A percentile compares a stretch with the other conserved stretches of the same genome.
Evolutionary conservation across 371 early-diverging fungal genomes (phyloP).

Genomic region (Rhizopus stolonifer): DNA sequence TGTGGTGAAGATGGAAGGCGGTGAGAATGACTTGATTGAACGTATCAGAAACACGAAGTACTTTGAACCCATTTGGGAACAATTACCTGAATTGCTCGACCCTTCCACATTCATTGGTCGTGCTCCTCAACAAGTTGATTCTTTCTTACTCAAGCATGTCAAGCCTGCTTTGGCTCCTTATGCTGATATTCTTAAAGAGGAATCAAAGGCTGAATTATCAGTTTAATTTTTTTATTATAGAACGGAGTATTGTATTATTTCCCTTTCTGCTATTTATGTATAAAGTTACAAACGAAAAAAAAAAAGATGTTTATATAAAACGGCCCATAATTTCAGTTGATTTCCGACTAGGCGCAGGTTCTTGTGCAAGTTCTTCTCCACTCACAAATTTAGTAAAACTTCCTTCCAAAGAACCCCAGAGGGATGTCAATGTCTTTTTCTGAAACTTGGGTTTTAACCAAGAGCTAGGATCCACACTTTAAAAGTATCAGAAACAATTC

Average conservation of each 20-base stretch:
- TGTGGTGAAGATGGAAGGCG: conserved; percentile 90
- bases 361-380: conserved; percentile 54
- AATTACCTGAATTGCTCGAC: conserved; percentile 81
- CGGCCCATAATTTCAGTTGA: conserved; percentile 50
- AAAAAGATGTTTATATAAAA: conserved; percentile 1
- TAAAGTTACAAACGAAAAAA: too few species aligned
- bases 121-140: conserved; percentile 92
- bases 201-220: conserved; percentile 59
- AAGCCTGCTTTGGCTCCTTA: conserved; percentile 84
- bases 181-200: conserved; percentile 50
- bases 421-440: conserved; percentile 62
- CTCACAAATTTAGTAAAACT: conserved; percentile 73
- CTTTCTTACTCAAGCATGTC: conserved; percentile 83
- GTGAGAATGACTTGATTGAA: conserved; percentile 94
- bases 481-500: conserved; percentile 1
- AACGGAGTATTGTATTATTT: background rate
- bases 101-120: conserved; percentile 93
- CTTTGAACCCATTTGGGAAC: conserved; percentile 81
- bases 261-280: background rate
- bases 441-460: conserved; percentile 62
- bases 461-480: conserved; percentile 36
- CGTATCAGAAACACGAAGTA: conserved; percentile 80
- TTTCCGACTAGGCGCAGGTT: conserved; percentile 34
- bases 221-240: conserved; percentile 52
- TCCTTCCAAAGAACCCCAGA: conserved; percentile 70